Conservation (phyloP, 345 rosid species). For the Citrus unshiu region DNA sequence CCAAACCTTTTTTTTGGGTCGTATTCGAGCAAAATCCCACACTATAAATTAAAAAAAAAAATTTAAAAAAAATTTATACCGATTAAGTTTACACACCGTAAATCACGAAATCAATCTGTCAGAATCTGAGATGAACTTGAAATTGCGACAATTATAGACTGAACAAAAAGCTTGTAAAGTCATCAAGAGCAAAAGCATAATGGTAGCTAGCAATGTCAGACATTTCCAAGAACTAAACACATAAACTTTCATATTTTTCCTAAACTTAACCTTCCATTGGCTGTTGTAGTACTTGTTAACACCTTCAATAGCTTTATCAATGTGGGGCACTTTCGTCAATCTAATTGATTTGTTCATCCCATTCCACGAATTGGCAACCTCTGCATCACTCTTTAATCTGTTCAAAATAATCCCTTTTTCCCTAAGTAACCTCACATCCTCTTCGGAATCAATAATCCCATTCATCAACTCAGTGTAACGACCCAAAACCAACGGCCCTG, state of each 20-base stretch:
- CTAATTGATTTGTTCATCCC: constrained; percentile 74
- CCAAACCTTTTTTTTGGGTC: no score
- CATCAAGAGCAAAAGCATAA: constrained; percentile 48
- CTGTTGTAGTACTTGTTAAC: constrained; percentile 58
- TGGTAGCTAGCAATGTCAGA: constrained; percentile 43
- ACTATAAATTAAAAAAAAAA: not conserved
- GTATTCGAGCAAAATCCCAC: no score
- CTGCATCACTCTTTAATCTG: constrained; percentile 63
- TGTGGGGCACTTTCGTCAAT: constrained; percentile 53
- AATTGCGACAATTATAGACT: constrained; percentile 19
- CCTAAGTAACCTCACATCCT: constrained; percentile 63
- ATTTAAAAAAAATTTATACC: not conserved
- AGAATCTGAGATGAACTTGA: not conserved
- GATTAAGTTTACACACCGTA: not conserved
- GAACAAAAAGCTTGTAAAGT: constrained; percentile 49
- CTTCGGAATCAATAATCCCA: constrained; percentile 65
- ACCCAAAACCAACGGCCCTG: constrained; percentile 24
- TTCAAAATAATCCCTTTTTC: constrained; percentile 59
- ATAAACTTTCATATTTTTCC: constrained; percentile 36
- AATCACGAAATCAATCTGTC: no score
- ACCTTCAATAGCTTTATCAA: constrained; percentile 69
- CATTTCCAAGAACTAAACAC: constrained; percentile 67
- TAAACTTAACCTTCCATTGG: constrained; percentile 50
- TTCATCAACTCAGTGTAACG: constrained; percentile 79
- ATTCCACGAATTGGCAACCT: constrained; percentile 71